These are phyloP conservation scores for Gnomoniopsis smithogilvyi DNA, from an alignment of 2,329 filamentous ascomycete genomes.

Conservation along the genomic window DNA sequence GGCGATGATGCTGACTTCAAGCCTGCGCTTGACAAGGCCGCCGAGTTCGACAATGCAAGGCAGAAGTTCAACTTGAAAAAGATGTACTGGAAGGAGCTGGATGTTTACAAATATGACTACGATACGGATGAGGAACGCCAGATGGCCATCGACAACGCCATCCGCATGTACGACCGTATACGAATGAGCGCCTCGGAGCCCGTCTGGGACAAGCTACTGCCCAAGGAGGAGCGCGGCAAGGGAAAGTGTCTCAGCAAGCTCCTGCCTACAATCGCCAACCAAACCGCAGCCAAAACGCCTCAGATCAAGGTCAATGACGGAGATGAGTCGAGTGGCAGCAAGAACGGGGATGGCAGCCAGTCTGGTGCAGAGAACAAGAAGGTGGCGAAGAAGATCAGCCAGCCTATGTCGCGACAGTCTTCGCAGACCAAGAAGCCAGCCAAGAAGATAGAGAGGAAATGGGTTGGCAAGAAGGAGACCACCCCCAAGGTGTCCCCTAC, in stretches of 20 bases:
- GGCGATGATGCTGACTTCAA: constrained; percentile 53
- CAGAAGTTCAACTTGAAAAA: constrained; percentile 56
- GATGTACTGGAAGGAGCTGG: constrained; percentile 60
- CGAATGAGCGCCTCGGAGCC: constrained; percentile 53
- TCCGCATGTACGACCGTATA: constrained; percentile 57
- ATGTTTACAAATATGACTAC: constrained; percentile 62
- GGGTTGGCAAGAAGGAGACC: constrained; percentile 40
- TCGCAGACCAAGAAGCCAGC: constrained; percentile 46
- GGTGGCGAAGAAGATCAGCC: constrained; percentile 31
- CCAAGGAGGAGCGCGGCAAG: constrained; percentile 54
- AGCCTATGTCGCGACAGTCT: constrained; percentile 46
- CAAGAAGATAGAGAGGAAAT: constrained; percentile 58
- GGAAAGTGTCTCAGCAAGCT: constrained; percentile 61
- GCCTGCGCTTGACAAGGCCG: constrained; percentile 55
- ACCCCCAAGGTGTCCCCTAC: constrained; percentile 36
- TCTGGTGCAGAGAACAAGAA: constrained; percentile 28
- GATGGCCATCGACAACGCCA: constrained; percentile 58
- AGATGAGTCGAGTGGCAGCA: constrained; percentile 43
- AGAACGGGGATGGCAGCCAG: constrained; percentile 39
- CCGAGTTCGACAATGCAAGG: constrained; percentile 43
- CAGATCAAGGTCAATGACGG: constrained; percentile 49
- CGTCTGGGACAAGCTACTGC: constrained; percentile 60
- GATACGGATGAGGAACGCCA: constrained; percentile 52
- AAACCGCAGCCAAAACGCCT: constrained; percentile 46
- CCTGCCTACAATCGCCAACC: constrained; percentile 55